Percentiles rank a stretch among this genome's conserved stretches.
These are phyloP conservation scores for Arthroderma sp. DNA, from an alignment of 2,329 filamentous ascomycete genomes.

Conservation along the genomic window DNA sequence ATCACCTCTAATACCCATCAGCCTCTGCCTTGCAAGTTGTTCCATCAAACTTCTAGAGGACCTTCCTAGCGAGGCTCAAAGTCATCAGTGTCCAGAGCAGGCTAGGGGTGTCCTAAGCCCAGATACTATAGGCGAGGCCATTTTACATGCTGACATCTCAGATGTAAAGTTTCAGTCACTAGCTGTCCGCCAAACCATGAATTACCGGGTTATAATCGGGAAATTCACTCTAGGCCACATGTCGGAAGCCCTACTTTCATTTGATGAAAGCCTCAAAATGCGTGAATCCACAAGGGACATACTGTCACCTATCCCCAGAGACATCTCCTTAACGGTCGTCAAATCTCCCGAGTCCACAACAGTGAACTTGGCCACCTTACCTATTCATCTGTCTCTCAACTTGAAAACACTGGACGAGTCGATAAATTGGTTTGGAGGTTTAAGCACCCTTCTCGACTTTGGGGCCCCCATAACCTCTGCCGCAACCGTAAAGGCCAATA, in stretches of 20 bases:
- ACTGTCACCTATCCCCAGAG: slow-evolving; percentile 22
- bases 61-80: slow-evolving; percentile 19
- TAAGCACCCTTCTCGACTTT: slow-evolving; percentile 82
- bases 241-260: slow-evolving; percentile 39
- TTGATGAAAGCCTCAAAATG: slow-evolving; percentile 36
- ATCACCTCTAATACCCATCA: slow-evolving; percentile 10
- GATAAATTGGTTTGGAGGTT: slow-evolving; percentile 74
- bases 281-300: slow-evolving; percentile 33
- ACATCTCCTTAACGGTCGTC: slow-evolving; percentile 26
- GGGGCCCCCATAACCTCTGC: slow-evolving; percentile 71
- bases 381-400: slow-evolving; percentile 63
- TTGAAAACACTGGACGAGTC: slow-evolving; percentile 73
- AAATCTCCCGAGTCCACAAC: slow-evolving; percentile 21
- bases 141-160: slow-evolving; percentile 20
- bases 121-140: slow-evolving; percentile 17
- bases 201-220: slow-evolving; percentile 20
- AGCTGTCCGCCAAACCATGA: slow-evolving; percentile 13
- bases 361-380: slow-evolving; percentile 59
- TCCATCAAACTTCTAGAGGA: slow-evolving; percentile 27
- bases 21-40: slow-evolving; percentile 17
- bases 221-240: slow-evolving; percentile 37
- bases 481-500: slow-evolving; percentile 36
- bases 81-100: not conserved
- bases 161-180: slow-evolving; percentile 16
- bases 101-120: not conserved